These are phyloP conservation scores for Metschnikowia proteae DNA, from an alignment of 805 yeast species.

Conservation along the genomic window DNA sequence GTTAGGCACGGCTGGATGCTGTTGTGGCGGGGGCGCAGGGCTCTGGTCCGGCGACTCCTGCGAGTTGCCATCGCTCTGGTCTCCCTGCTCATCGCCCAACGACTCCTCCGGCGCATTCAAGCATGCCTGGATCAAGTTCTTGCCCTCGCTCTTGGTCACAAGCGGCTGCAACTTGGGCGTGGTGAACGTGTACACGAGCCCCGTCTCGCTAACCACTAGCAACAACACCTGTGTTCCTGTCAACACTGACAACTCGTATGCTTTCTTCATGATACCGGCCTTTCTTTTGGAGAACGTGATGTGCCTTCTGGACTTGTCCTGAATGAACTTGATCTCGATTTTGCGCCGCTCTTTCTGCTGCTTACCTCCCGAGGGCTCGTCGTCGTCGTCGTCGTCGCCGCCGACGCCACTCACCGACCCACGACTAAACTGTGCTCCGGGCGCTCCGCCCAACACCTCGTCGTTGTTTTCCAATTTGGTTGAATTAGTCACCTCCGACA, in stretches of 20 bases:
- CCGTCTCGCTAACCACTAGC: slow-evolving; percentile 96
- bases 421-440: slow-evolving; percentile 22
- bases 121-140: slow-evolving; percentile 94
- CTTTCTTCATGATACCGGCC: slow-evolving; percentile 99
- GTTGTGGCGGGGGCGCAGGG: slow-evolving; percentile 30
- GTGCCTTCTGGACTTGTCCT: slow-evolving; percentile 96
- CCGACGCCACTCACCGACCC: slow-evolving; percentile 26
- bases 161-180: slow-evolving; percentile 98
- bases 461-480: slow-evolving; percentile 33
- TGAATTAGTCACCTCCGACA: slow-evolving; percentile 41
- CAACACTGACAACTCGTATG: slow-evolving; percentile 93
- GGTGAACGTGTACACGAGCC: slow-evolving; percentile 94
- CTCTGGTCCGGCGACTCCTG: slow-evolving; percentile 40
- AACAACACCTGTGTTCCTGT: slow-evolving; percentile 96
- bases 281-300: slow-evolving; percentile 97
- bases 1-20: slow-evolving; percentile 19
- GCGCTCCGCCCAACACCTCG: slow-evolving; percentile 20
- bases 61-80: slow-evolving; percentile 47
- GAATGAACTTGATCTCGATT: slow-evolving; percentile 94
- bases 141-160: slow-evolving; percentile 96
- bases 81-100: slow-evolving; percentile 59
- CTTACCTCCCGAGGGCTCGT: slow-evolving; percentile 44
- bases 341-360: slow-evolving; percentile 67
- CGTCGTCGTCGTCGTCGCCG: slow-evolving; percentile 52
- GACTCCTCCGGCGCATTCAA: slow-evolving; percentile 93